These are phyloP conservation scores for Salvia splendens DNA, from an alignment of 257 asterid species.

Conservation along the genomic window DNA sequence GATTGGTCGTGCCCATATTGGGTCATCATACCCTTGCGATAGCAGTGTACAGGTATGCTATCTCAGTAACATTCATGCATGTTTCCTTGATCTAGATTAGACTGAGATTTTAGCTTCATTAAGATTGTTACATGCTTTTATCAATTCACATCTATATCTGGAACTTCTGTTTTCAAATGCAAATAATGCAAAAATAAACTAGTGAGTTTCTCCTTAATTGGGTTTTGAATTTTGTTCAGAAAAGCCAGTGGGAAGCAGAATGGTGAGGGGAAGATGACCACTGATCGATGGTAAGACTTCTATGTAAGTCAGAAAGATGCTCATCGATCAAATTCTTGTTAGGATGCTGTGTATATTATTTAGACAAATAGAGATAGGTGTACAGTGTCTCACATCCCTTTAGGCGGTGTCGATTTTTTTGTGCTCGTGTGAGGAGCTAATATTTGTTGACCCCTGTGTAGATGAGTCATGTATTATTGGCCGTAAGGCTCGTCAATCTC, in stretches of 20 bases:
- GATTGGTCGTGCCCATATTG: constrained; percentile 42
- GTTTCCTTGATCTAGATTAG: background rate
- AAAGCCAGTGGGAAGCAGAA: constrained; percentile 44
- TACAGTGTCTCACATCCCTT: constrained; percentile 64
- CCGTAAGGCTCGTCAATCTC: constrained; percentile 45
- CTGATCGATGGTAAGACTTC: constrained; percentile 34
- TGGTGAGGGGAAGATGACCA: constrained; percentile 37
- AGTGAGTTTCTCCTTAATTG: constrained; percentile 14
- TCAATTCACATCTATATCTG: background rate
- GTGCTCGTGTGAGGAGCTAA: constrained; percentile 46
- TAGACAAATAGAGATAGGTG: constrained; percentile 65
- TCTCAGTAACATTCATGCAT: constrained; percentile 24
- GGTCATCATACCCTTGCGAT: constrained; percentile 45
- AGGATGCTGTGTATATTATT: constrained; percentile 65
- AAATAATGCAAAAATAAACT: background rate
- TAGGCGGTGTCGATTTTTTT: constrained; percentile 29
- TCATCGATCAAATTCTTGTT: constrained; percentile 38
- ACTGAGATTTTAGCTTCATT: background rate
- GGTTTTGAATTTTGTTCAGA: constrained; percentile 36
- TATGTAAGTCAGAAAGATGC: constrained; percentile 34
- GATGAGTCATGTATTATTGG: constrained; percentile 43
- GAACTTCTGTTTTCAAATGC: constrained; percentile 3
- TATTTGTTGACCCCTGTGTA: constrained; percentile 38
- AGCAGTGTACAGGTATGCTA: constrained; percentile 68
- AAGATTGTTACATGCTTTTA: constrained; percentile 6